These are phyloP conservation scores for Phanerodontia chrysosporium DNA, from an alignment of 768 basidiomycete species.

Conservation along the genomic window DNA sequence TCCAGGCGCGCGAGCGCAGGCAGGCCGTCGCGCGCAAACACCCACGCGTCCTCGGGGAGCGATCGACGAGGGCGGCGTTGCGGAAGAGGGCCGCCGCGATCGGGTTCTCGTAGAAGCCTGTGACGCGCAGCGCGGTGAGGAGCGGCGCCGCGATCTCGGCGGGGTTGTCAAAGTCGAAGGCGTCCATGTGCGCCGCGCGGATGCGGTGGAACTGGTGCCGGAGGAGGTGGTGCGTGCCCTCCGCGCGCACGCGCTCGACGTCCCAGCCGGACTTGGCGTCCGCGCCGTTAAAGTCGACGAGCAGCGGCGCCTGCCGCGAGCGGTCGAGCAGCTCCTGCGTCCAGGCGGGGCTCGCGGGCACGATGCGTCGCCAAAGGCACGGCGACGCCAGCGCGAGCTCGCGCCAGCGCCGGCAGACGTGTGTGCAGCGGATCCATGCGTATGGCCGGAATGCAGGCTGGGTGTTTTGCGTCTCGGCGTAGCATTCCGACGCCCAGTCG, in stretches of 20 bases:
- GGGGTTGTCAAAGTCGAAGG: neutral
- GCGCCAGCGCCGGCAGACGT: neutral
- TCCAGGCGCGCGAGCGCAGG: neutral
- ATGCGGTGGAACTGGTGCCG: neutral
- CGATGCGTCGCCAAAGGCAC: neutral
- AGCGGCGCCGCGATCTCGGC: neutral
- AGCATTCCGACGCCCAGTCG: neutral
- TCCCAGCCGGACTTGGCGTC: neutral
- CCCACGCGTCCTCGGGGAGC: neutral
- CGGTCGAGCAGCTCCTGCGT: neutral
- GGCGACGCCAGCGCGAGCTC: neutral
- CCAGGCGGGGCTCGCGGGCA: neutral
- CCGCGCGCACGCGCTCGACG: neutral
- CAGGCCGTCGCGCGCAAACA: neutral
- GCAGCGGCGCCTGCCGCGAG: neutral
- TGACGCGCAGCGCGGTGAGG: neutral
- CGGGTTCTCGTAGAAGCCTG: neutral
- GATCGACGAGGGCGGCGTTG: neutral
- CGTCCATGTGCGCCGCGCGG: neutral
- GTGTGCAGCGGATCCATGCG: neutral
- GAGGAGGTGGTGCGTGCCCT: neutral
- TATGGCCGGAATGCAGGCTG: neutral
- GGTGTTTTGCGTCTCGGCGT: neutral
- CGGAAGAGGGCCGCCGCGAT: neutral
- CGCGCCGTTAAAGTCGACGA: neutral